A percentile compares a stretch with the other conserved stretches of the same genome.
Evolutionary conservation across 2,329 filamentous ascomycete species (phyloP).

Genomic region (Aspergillus fructus): DNA sequence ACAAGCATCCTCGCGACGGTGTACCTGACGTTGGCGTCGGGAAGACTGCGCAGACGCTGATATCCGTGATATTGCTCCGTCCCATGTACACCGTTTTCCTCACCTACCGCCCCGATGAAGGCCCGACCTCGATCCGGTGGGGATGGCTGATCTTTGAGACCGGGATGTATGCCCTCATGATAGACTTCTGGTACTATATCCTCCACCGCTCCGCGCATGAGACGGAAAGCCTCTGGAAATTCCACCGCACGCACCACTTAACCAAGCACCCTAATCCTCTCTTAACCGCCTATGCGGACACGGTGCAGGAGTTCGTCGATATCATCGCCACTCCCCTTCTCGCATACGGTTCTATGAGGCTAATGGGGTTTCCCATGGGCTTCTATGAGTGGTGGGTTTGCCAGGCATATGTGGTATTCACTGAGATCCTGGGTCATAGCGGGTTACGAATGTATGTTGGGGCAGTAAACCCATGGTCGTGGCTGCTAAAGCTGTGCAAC

Average conservation of each 20-base stretch:
- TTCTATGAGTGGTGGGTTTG: slow-evolving; percentile 17
- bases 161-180: slow-evolving; percentile 2
- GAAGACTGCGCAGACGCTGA: neutral
- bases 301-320: neutral
- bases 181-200: slow-evolving; percentile 20
- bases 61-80: neutral
- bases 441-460: neutral
- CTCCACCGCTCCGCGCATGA: slow-evolving; percentile 15
- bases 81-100: neutral
- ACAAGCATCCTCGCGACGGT: neutral
- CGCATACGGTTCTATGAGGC: neutral
- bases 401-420: slow-evolving; percentile 10
- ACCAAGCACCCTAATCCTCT: neutral
- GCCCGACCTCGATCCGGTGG: neutral
- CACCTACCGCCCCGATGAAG: neutral
- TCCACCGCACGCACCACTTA: slow-evolving; percentile 8
- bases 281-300: neutral
- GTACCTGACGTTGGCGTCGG: neutral
- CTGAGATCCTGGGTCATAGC: slow-evolving; percentile 13
- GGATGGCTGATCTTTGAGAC: neutral
- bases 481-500: neutral
- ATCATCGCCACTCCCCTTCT: neutral
- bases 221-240: slow-evolving; percentile 10
- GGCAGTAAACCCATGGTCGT: neutral
- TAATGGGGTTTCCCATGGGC: slow-evolving; percentile 8